Evolutionary conservation across 371 early-diverging fungal genomes (phyloP).

Genomic region (Globomyces sp.): DNA sequence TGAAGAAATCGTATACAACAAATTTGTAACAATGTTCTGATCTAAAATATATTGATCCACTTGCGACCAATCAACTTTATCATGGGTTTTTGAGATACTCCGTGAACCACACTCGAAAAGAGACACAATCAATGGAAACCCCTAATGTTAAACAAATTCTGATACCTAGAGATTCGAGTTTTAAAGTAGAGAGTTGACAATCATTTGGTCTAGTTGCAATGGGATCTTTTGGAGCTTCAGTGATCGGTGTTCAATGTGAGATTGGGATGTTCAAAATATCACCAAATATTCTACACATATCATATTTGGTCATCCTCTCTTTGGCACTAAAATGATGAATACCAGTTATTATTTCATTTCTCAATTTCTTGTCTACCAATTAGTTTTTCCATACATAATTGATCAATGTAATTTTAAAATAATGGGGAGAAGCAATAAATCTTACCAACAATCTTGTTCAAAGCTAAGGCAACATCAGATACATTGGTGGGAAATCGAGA

Average conservation of each 20-base stretch:
- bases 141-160: neutral
- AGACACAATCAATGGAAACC: neutral
- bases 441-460: constrained; percentile 13
- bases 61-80: no score
- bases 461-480: neutral
- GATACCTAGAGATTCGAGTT: neutral
- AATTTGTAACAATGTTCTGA: no score
- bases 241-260: constrained; percentile 25
- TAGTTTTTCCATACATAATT: neutral
- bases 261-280: constrained; percentile 20
- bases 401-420: neutral
- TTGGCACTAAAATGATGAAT: constrained; percentile 68
- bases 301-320: constrained; percentile 73
- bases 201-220: constrained; percentile 33
- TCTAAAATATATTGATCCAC: no score
- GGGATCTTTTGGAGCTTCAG: constrained; percentile 27
- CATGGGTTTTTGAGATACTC: no score
- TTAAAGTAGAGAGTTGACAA: constrained; percentile 26
- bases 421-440: neutral
- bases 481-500: constrained; percentile 74
- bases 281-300: constrained; percentile 62
- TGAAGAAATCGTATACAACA: no score
- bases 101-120: neutral
- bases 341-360: constrained; percentile 49
- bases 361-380: neutral